Conservation (phyloP, 2,329 filamentous ascomycete species). For the Fusarium graminum region DNA sequence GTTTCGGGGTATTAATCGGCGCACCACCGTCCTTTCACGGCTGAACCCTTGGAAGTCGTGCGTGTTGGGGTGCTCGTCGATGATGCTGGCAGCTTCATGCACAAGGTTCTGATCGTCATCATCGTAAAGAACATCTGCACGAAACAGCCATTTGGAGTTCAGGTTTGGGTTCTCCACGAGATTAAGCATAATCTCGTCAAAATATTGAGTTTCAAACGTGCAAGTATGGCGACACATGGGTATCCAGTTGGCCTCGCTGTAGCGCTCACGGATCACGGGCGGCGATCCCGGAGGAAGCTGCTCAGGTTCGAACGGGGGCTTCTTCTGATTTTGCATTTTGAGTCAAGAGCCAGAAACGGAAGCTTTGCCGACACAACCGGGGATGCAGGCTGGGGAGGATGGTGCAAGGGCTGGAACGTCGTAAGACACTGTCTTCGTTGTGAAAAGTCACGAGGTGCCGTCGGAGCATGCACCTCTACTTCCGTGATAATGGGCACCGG, state of each 20-base stretch:
- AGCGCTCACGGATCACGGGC: conserved; percentile 48
- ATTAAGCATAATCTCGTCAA: conserved; percentile 77
- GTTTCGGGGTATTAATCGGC: conserved; percentile 86
- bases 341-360: conserved; percentile 14
- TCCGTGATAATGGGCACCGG: not conserved
- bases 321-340: conserved; percentile 35
- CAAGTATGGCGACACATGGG: conserved; percentile 69
- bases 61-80: not conserved
- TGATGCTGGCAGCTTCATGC: conserved; percentile 1
- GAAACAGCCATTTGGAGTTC: conserved; percentile 81
- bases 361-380: conserved; percentile 9
- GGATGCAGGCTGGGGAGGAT: conserved; percentile 10
- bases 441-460: conserved; percentile 2
- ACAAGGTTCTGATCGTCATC: conserved; percentile 42
- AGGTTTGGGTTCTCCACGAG: conserved; percentile 83
- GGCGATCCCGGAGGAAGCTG: conserved; percentile 47
- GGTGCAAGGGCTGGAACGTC: conserved; percentile 11
- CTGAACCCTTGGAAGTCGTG: conserved; percentile 45
- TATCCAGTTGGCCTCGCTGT: conserved; percentile 58
- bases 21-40: conserved; percentile 75
- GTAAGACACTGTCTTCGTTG: conserved; percentile 15
- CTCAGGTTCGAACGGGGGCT: conserved; percentile 50
- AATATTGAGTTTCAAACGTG: conserved; percentile 72
- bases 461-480: conserved; percentile 6
- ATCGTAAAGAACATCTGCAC: conserved; percentile 76